These are phyloP conservation scores for Fraxinus xanthoxyloides DNA, from an alignment of 305 asterid species.

Conservation along the genomic window DNA sequence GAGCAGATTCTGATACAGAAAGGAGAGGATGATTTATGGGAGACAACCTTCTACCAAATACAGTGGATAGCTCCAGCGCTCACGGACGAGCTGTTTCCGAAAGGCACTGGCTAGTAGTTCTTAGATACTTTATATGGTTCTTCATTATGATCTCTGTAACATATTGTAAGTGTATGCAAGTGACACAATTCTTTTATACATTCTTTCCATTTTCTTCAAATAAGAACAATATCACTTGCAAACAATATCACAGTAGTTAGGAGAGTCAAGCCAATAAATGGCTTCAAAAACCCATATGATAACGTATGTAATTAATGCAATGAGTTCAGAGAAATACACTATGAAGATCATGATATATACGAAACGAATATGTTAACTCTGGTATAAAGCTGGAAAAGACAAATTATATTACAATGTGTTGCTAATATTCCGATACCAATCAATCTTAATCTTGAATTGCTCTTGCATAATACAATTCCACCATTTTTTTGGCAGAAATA, in stretches of 20 bases:
- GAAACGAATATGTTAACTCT: not conserved
- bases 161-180: not conserved
- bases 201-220: not conserved
- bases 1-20: slow-evolving; percentile 43
- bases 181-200: not conserved
- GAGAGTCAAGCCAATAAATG: not conserved
- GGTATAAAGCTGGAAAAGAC: not conserved
- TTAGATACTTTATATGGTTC: not conserved
- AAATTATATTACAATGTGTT: slow-evolving; percentile 21
- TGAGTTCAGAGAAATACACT: not conserved
- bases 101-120: slow-evolving; percentile 27
- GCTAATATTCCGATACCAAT: slow-evolving; percentile 31
- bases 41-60: slow-evolving; percentile 71
- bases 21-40: slow-evolving; percentile 82
- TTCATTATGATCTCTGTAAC: not conserved
- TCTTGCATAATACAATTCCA: slow-evolving; percentile 37
- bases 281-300: not conserved
- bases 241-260: not conserved
- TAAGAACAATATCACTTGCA: not conserved
- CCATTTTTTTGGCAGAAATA: slow-evolving; percentile 33
- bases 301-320: not conserved
- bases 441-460: slow-evolving; percentile 35
- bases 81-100: slow-evolving; percentile 75
- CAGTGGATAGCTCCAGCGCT: slow-evolving; percentile 85
- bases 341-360: slow-evolving; percentile 1